Evolutionary conservation across 2,329 filamentous ascomycete species (phyloP), one percentile per base, ranked within the genome.

Genomic region (Penicillium sp.): DNA sequence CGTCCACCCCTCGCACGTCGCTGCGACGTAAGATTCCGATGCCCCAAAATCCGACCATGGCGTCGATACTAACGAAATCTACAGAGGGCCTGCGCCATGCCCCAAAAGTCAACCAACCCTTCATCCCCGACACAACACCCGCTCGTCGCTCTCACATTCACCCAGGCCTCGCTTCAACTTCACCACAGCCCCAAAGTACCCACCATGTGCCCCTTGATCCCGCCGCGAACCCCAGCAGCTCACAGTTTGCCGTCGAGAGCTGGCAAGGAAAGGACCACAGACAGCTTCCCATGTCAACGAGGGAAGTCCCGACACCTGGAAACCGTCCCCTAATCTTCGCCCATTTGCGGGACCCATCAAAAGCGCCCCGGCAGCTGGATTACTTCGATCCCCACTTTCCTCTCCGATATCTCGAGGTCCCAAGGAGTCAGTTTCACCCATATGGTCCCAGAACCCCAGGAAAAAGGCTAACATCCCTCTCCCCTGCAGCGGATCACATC

Each of bases 401-500:
- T 27, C 61, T 74, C 24, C 64, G 53, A 44, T 71, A 63, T 52
- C 60, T 75, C 5, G 71, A 74, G 45, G 67, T 74, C 22, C 70
- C 69, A 6, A 69, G 68, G 45, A 69, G 72, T 75, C 60, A 56
- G 71, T 67, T 16, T 14, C 11, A 22, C 45, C 16, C 21, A 18
- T 11, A 5, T 21, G 14, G 9, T 21, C 16, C 45, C 24, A 11
- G 41, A 32, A 43, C 38, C 5, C 10, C n/a, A 27, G 40, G 27
- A 38, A 13, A 42, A 45, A 44, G 46, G n/a, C n/a, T 18, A 40
- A 40, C 38, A 34, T 50, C 43, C 8, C 18, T 39, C 21, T 27
- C 24, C 11, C 36, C 52, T 59, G 56, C 66, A 75, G 76, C 73
- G 60, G 68, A 70, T 60, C 67, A 95, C 67, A 96, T 97, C 60